Evolutionary conservation across 768 basidiomycete species (phyloP).

Genomic region (Austroboletus eburneus): DNA sequence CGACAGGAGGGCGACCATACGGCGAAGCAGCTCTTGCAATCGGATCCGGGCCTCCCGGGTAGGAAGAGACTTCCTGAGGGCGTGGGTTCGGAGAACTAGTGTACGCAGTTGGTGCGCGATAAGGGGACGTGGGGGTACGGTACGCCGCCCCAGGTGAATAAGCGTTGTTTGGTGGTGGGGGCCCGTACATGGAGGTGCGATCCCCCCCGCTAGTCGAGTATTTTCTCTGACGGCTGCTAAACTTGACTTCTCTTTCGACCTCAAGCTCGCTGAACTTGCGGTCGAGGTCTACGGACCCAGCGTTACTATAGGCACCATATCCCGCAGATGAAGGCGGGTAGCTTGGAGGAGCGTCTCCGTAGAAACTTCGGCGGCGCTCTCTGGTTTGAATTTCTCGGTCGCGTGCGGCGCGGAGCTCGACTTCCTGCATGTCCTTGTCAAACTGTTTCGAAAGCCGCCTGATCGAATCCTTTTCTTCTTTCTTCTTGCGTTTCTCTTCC

Average conservation of each 20-base stretch:
- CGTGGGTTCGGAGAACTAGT: constrained; percentile 46
- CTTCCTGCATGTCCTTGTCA: constrained; percentile 45
- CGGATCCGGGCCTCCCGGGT: constrained; percentile 36
- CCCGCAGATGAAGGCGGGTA: constrained; percentile 22
- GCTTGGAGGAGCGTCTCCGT: constrained; percentile 33
- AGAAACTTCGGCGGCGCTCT: constrained; percentile 56
- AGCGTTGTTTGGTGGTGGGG: constrained; percentile 3
- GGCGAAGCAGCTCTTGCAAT: constrained; percentile 31
- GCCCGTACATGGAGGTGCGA: constrained; percentile 20
- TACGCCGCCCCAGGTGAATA: constrained; percentile 30
- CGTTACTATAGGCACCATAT: constrained; percentile 22
- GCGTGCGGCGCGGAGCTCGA: constrained; percentile 53
- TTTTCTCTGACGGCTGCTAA: constrained; percentile 38
- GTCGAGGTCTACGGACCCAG: constrained; percentile 33
- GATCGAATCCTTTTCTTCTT: constrained; percentile 43
- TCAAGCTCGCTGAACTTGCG: constrained; percentile 35
- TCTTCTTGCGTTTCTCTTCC: constrained; percentile 50
- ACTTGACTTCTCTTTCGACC: constrained; percentile 29
- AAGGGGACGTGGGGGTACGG: constrained; percentile 27
- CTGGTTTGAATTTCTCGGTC: constrained; percentile 48
- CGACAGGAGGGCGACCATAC: constrained; percentile 34
- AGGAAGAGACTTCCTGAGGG: constrained; percentile 40
- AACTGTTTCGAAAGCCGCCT: constrained; percentile 37
- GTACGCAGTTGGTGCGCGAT: constrained; percentile 31
- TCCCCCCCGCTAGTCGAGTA: constrained; percentile 42